A percentile compares a stretch with the other conserved stretches of the same genome.
Conservation (phyloP, 306 rosid genomes). For the Heteromeles arbutifolia region DNA sequence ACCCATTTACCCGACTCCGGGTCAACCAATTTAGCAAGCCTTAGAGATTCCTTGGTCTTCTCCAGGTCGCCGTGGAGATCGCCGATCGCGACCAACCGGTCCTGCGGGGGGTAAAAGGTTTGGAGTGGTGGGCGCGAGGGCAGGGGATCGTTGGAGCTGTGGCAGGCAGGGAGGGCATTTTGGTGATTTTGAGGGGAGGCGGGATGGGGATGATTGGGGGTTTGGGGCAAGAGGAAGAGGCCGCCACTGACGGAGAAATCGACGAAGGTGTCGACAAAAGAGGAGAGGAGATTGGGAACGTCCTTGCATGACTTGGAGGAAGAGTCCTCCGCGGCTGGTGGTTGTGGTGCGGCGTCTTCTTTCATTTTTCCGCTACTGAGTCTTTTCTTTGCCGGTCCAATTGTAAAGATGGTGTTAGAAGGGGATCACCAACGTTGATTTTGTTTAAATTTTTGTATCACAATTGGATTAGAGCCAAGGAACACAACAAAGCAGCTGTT, state of each 20-base stretch:
- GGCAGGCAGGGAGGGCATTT: not conserved
- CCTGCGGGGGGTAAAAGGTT: conserved; percentile 43
- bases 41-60: conserved; percentile 61
- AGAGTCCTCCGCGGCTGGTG: not conserved
- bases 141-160: not conserved
- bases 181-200: not conserved
- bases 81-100: conserved; percentile 71
- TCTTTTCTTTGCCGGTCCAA: not conserved
- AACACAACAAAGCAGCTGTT: too few relatives aligned
- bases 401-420: too few relatives aligned
- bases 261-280: conserved; percentile 77
- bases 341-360: not conserved
- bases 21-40: conserved; percentile 63
- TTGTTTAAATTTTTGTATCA: too few relatives aligned
- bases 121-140: conserved; percentile 17
- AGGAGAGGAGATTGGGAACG: conserved; percentile 53
- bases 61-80: conserved; percentile 91
- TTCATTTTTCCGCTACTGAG: not conserved
- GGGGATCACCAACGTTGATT: too few relatives aligned
- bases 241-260: conserved; percentile 84
- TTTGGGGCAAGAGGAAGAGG: conserved; percentile 43
- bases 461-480: too few relatives aligned
- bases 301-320: conserved; percentile 28
- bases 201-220: not conserved
- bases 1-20: conserved; percentile 43